Base-by-base conservation (phyloP, 2,329 filamentous ascomycete species). In the Colletotrichum phormii region DNA sequence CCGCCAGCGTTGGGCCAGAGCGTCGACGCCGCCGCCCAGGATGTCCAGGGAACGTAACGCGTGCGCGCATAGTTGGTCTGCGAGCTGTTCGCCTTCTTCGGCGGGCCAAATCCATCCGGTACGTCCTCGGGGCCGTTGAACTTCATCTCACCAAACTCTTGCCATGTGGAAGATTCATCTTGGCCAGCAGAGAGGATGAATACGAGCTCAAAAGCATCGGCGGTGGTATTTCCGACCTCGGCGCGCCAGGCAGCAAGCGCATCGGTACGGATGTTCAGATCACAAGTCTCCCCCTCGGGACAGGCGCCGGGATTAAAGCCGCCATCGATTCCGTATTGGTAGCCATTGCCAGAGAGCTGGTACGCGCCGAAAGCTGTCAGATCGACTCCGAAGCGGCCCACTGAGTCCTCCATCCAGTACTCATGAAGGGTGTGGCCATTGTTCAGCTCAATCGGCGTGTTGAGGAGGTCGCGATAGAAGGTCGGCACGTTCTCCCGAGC, bases 401-500 rank as follows among this genome's bases (percentile, higher is more conserved):
- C 84, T 1, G 86, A 88, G 77, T 89, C 87, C 64, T 86, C 86
- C 87, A 89, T 89, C 87, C 87, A 89, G 76, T 89, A 89, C 77
- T 89, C 86, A 71, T 89, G 87, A 2, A 89, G 79, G 2, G 87
- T 89, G 72, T 88, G 87, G 4, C 83, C 83, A n/a, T 80, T 80
- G 69, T 89, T 89, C 35, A 89, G 77, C 4, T 86, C 84, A 51
- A 80, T 82, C 0, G 86, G 87, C 62, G 79, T 85, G 73, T 89
- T 89, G 61, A 89, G 80, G 4, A 89, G 79, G 71, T 89, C 85
- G 35, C 82, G 82, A 76, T 89, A 89, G 75, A 86, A 89, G 2
- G 80, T 79, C 0, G 87, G 86, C 1, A 89, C 86, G 49, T 86
- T 82, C 12, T 84, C 81, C 37, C 87, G 82, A 13, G 79, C 78